Evolutionary conservation across 2,329 filamentous ascomycete species (phyloP), one percentile per base, ranked within the genome.

Genomic region (Neocucurbitaria cava): DNA sequence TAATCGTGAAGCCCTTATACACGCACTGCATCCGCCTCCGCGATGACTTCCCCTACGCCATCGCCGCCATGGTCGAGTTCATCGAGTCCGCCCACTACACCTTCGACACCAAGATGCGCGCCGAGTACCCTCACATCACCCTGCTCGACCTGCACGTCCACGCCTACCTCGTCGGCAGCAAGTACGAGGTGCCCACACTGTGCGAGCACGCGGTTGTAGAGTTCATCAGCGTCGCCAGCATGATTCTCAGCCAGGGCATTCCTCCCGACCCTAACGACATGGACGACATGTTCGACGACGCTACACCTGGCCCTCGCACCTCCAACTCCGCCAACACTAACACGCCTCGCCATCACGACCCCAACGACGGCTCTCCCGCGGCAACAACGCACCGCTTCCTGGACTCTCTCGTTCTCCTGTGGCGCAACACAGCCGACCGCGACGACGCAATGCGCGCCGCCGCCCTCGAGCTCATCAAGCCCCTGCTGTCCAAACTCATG

Each of bases 81-180:
- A 42, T 71, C 10, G 48, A 55, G n/a, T 56, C 52, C 3, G 58
- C 56, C 3, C 31, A 31, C 45, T 72, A 72, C 49, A 20, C 38
- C n/a, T 57, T 66, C 56, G 53, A 62, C 20, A 39, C 51, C 18
- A 31, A 24, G 8, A 46, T 56, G 42, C 13, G 36, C 17, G 17
- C 20, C 5, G 17, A 60, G 13, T 55, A 58, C 26, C 62, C 63
- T 7, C 38, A 52, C 21, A 55, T 66, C 35, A 69, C 64, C 7
- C 46, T 61, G 30, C 58, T 68, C 2, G 69, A 72, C 44, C 52
- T 65, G 1, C 64, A 71, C 44, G 36, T 71, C 15, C 68, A 70
- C 35, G 54, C 54, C n/a, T 71, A 71, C 56, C 33, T 65, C 24
- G 44, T 56, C 5, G 63, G 59, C 10, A 48, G 17, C 36, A 69